Evolutionary conservation across 1,284 basidiomycete genomes (phyloP).

Genomic region (Hymenochaete sp.): DNA sequence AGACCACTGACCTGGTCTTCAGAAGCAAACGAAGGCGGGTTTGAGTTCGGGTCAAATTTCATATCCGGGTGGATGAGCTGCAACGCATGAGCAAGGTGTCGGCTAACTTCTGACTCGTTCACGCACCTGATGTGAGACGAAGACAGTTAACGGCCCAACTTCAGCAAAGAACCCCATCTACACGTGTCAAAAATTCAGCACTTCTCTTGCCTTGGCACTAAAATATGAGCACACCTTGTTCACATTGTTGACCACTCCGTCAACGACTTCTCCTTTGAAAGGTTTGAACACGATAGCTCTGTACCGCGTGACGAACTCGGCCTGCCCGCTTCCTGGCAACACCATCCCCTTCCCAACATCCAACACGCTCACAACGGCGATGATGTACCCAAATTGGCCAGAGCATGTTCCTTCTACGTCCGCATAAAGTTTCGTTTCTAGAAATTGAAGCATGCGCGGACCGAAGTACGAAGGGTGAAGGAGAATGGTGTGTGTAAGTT

Average conservation of each 20-base stretch:
- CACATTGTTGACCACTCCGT: constrained; percentile 92
- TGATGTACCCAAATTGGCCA: constrained; percentile 95
- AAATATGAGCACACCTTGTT: constrained; percentile 75
- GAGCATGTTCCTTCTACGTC: constrained; percentile 98
- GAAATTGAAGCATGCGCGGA: constrained; percentile 87
- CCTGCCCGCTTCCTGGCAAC: constrained; percentile 88
- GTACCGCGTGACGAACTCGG: constrained; percentile 87
- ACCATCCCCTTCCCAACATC: constrained; percentile 91
- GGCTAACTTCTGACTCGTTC: constrained; percentile 16
- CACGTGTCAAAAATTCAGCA: no score
- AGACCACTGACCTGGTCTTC: constrained; percentile 64
- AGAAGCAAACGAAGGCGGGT: constrained; percentile 85
- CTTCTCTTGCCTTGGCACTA: neutral
- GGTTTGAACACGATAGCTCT: constrained; percentile 95
- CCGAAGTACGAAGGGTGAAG: constrained; percentile 98
- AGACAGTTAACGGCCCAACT: constrained; percentile 87
- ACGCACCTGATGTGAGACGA: constrained; percentile 89
- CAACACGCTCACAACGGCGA: constrained; percentile 85
- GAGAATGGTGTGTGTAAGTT: constrained; percentile 90
- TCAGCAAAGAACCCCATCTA: constrained; percentile 99
- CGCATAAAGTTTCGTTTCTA: constrained; percentile 87
- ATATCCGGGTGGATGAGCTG: constrained; percentile 91
- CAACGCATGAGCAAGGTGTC: constrained; percentile 12
- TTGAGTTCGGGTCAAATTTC: constrained; percentile 87
- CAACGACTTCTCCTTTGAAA: constrained; percentile 98